Conservation (phyloP, 352 stramenopile genomes). For the Pythium phragmitis region DNA sequence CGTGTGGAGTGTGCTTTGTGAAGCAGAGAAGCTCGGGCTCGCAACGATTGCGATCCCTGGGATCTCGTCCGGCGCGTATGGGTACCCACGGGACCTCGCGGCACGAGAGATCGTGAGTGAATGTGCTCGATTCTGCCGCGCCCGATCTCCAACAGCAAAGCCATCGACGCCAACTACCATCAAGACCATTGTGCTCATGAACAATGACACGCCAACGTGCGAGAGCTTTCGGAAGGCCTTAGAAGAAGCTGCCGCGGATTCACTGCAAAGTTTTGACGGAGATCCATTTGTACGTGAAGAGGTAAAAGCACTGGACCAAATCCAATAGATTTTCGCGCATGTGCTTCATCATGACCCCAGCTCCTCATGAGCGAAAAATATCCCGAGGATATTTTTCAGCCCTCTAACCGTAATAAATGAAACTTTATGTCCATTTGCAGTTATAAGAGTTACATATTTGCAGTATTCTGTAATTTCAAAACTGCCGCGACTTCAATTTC, state of each 20-base stretch:
- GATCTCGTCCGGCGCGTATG: conserved; percentile 49
- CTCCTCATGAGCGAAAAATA: not conserved
- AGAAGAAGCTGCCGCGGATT: not conserved
- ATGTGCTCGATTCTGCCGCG: conserved; percentile 28
- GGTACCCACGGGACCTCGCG: conserved; percentile 42
- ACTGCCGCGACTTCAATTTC: not conserved
- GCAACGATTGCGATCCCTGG: conserved; percentile 40
- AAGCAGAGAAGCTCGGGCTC: conserved; percentile 33
- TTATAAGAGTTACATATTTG: no score
- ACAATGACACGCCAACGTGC: conserved; percentile 39
- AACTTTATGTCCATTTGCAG: not conserved
- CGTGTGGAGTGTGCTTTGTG: conserved; percentile 33
- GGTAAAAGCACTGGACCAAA: no score
- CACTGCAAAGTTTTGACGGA: not conserved
- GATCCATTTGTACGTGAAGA: not conserved
- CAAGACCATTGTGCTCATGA: conserved; percentile 35
- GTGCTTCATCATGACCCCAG: no score
- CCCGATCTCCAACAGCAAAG: conserved; percentile 1
- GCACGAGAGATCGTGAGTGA: conserved; percentile 40
- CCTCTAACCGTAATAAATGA: not conserved
- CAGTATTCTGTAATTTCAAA: not conserved
- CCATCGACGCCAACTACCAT: conserved; percentile 10
- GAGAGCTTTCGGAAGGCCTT: conserved; percentile 30
- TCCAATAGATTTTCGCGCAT: no score
- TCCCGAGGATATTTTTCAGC: not conserved